These are phyloP conservation scores for Parvularia atlantis DNA, from an alignment of 78 protist genomes.

Conservation along the genomic window DNA sequence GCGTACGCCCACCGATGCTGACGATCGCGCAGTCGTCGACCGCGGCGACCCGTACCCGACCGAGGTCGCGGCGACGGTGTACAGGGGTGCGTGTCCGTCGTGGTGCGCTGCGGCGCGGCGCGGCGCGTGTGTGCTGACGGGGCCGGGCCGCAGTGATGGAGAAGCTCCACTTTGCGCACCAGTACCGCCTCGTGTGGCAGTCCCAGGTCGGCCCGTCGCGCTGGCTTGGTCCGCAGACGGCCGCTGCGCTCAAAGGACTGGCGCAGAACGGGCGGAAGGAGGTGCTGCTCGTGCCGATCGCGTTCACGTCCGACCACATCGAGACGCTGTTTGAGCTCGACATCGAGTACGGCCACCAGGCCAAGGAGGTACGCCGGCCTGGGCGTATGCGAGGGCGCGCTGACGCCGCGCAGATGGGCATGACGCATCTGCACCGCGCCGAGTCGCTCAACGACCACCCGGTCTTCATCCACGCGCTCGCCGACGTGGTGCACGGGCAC, in stretches of 20 bases:
- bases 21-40: constrained; percentile 50
- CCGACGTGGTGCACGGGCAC: constrained; percentile 27
- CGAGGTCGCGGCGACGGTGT: constrained; percentile 49
- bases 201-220: constrained; percentile 31
- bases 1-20: too few species aligned
- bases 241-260: constrained; percentile 27
- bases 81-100: too few species aligned
- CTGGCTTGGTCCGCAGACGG: constrained; percentile 69
- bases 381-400: not conserved
- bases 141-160: constrained; percentile 50
- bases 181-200: constrained; percentile 64
- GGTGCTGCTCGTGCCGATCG: constrained; percentile 57
- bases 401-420: constrained; percentile 17
- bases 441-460: constrained; percentile 57
- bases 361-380: not conserved
- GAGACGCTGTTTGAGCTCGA: constrained; percentile 79
- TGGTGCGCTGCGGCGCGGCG: too few species aligned
- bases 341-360: constrained; percentile 26
- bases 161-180: constrained; percentile 4
- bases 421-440: constrained; percentile 28
- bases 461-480: constrained; percentile 43
- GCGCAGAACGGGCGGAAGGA: constrained; percentile 7
- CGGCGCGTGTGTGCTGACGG: too few species aligned
- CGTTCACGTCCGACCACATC: constrained; percentile 81
- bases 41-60: constrained; percentile 71